Evolutionary conservation across 163 green algal genomes (phyloP).

Genomic region (Volvox carteri): DNA sequence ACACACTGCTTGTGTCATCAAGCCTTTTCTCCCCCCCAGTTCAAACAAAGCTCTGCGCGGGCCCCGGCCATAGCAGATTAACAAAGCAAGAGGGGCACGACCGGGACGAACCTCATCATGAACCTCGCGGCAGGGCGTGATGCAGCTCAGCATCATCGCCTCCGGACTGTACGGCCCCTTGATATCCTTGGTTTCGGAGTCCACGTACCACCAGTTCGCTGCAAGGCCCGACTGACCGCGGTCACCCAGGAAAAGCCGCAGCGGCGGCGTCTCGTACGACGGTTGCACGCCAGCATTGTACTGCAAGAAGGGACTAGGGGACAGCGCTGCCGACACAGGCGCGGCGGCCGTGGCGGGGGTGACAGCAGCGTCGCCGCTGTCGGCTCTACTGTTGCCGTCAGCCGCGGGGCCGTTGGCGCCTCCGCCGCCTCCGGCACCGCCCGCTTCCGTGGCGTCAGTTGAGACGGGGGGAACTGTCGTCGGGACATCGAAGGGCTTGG

Average conservation of each 20-base stretch:
- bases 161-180: slow-evolving; percentile 41
- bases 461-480: not conserved
- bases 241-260: slow-evolving; percentile 44
- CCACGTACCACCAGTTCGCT: slow-evolving; percentile 41
- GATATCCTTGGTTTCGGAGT: not conserved
- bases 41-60: no score
- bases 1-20: no score
- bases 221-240: not conserved
- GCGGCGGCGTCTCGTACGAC: slow-evolving; percentile 33
- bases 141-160: slow-evolving; percentile 47
- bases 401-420: not conserved
- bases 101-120: slow-evolving; percentile 40
- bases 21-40: no score
- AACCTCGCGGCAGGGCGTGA: slow-evolving; percentile 28
- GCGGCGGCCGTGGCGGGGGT: not conserved
- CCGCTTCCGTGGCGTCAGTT: no score
- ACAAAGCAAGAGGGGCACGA: no score
- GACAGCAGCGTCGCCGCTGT: not conserved
- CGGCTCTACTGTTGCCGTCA: not conserved
- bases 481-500: slow-evolving; percentile 27
- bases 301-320: not conserved
- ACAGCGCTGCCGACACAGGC: not conserved
- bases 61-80: no score
- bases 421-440: no score
- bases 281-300: slow-evolving; percentile 19